These are phyloP conservation scores for Lactarius sp. DNA, from an alignment of 768 basidiomycete genomes.

Conservation along the genomic window DNA sequence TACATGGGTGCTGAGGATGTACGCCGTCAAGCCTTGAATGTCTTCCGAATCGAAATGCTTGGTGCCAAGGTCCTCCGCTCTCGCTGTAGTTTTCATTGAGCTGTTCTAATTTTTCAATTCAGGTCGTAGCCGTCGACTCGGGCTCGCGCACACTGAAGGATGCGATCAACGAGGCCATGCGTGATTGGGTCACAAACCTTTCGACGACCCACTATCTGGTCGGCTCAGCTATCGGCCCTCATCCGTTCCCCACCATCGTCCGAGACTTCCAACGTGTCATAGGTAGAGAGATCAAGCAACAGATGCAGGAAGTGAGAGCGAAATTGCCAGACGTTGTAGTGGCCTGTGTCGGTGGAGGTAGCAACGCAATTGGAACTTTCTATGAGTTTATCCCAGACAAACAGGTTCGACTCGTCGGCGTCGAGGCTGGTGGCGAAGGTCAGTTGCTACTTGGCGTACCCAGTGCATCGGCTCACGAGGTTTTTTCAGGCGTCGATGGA, in stretches of 20 bases:
- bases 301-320: constrained; percentile 63
- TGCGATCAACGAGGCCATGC: constrained; percentile 96
- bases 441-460: constrained; percentile 20
- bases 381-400: constrained; percentile 93
- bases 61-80: constrained; percentile 65
- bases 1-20: constrained; percentile 99
- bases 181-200: constrained; percentile 98
- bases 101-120: constrained; percentile 2
- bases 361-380: constrained; percentile 97
- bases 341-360: constrained; percentile 96
- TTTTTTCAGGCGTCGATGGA: constrained; percentile 64
- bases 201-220: constrained; percentile 94
- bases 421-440: constrained; percentile 98
- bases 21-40: constrained; percentile 91
- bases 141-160: constrained; percentile 96
- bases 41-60: constrained; percentile 97
- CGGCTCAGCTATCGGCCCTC: constrained; percentile 95
- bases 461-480: neutral
- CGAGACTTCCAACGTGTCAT: constrained; percentile 97
- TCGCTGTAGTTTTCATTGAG: neutral
- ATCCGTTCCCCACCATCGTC: constrained; percentile 98
- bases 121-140: constrained; percentile 92
- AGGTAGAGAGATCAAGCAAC: constrained; percentile 88
- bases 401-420: constrained; percentile 80
- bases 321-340: constrained; percentile 93